Evolutionary conservation across 441 rosid species (phyloP).

Genomic region (Mallotus repandus): DNA sequence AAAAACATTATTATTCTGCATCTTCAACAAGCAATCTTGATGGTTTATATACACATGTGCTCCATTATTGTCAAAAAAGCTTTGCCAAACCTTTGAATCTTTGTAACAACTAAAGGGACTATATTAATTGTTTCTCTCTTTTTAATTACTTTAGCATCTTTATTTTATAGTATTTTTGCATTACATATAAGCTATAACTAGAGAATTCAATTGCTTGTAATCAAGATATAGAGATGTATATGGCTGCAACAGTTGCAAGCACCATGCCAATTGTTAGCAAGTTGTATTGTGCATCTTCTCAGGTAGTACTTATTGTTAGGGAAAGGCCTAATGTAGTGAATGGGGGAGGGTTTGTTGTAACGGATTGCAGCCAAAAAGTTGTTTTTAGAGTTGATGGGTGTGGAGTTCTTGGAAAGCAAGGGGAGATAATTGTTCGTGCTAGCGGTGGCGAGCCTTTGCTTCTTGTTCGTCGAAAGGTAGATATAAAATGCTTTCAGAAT

Average conservation of each 20-base stretch:
- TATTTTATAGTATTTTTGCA: not conserved
- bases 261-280: conserved; percentile 46
- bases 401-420: conserved; percentile 61
- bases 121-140: not conserved
- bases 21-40: conserved; percentile 18
- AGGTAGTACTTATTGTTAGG: conserved; percentile 54
- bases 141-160: not conserved
- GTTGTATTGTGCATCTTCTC: conserved; percentile 50
- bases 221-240: not conserved
- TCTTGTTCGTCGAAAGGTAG: conserved; percentile 72
- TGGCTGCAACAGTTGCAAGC: conserved; percentile 27
- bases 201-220: not conserved
- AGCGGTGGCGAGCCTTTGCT: conserved; percentile 53
- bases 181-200: not conserved
- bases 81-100: conserved; percentile 32
- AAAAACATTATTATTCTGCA: not conserved
- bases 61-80: conserved; percentile 32
- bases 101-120: not conserved
- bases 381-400: conserved; percentile 80
- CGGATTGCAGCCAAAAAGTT: conserved; percentile 50
- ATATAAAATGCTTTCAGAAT: not conserved
- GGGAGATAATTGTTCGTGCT: conserved; percentile 49
- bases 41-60: not conserved
- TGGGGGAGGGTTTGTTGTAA: conserved; percentile 85
- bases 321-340: conserved; percentile 56